A percentile compares a stretch with the other conserved stretches of the same genome.
Evolutionary conservation across 768 basidiomycete genomes (phyloP).

Genomic region (Lactifluus rugatus): DNA sequence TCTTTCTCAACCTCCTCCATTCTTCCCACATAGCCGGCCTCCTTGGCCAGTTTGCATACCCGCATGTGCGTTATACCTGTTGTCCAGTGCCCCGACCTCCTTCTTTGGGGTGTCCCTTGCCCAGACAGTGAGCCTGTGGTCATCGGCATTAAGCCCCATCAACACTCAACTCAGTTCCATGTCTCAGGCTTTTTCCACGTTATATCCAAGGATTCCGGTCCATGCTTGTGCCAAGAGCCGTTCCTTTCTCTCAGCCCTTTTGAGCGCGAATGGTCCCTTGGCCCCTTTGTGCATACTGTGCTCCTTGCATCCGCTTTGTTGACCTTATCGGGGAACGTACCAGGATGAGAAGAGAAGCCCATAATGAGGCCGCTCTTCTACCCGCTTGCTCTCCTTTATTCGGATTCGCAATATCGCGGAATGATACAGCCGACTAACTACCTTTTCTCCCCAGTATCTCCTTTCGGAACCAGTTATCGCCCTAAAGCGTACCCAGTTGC

Average conservation of each 20-base stretch:
- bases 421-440: neutral
- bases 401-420: neutral
- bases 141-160: neutral
- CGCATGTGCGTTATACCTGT: neutral
- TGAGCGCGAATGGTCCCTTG: neutral
- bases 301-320: neutral
- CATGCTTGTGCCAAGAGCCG: no score
- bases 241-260: no score
- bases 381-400: neutral
- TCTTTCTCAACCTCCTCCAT: neutral
- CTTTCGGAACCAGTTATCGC: constrained; percentile 16
- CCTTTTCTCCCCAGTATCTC: constrained; percentile 5
- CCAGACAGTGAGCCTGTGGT: neutral
- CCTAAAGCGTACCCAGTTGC: constrained; percentile 26
- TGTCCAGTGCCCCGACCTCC: neutral
- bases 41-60: neutral
- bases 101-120: neutral
- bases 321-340: neutral
- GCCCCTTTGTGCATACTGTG: neutral
- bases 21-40: neutral
- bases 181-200: neutral
- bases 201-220: no score
- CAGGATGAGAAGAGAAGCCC: neutral
- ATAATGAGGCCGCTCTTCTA: neutral
- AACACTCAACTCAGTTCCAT: neutral